Evolutionary conservation across 176 grass and related monocot species (phyloP).

Genomic region (Cymbopogon citratus): DNA sequence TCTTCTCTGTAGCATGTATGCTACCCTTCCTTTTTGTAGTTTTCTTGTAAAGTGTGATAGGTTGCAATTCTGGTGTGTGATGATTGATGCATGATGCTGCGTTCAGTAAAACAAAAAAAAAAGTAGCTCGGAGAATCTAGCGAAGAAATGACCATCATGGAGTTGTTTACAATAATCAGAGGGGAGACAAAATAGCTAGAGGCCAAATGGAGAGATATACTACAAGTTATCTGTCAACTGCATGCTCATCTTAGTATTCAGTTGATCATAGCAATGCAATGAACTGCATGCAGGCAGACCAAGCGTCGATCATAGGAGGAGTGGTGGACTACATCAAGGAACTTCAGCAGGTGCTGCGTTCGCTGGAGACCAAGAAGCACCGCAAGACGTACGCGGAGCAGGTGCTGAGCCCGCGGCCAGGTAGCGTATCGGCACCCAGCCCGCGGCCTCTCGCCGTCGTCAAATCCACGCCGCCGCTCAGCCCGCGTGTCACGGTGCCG

Average conservation of each 20-base stretch:
- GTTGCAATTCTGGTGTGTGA: background rate
- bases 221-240: too few species aligned
- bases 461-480: constrained; percentile 42
- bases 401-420: constrained; percentile 49
- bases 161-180: background rate
- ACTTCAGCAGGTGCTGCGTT: constrained; percentile 67
- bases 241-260: background rate
- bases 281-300: constrained; percentile 41
- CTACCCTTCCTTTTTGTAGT: background rate
- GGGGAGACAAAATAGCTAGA: too few species aligned
- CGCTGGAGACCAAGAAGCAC: constrained; percentile 71
- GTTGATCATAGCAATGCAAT: background rate
- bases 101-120: background rate
- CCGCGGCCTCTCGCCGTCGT: constrained; percentile 11
- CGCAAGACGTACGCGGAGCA: constrained; percentile 55
- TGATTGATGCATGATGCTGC: background rate
- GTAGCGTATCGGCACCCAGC: constrained; percentile 27
- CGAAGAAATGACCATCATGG: background rate
- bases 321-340: constrained; percentile 92
- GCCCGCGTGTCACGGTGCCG: constrained; percentile 45
- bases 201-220: too few species aligned
- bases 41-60: background rate
- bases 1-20: background rate
- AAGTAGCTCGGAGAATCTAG: background rate
- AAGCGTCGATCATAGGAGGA: constrained; percentile 82